These are phyloP conservation scores for Amphicarpaea edgeworthii DNA, from an alignment of 306 rosid species.

Conservation along the genomic window DNA sequence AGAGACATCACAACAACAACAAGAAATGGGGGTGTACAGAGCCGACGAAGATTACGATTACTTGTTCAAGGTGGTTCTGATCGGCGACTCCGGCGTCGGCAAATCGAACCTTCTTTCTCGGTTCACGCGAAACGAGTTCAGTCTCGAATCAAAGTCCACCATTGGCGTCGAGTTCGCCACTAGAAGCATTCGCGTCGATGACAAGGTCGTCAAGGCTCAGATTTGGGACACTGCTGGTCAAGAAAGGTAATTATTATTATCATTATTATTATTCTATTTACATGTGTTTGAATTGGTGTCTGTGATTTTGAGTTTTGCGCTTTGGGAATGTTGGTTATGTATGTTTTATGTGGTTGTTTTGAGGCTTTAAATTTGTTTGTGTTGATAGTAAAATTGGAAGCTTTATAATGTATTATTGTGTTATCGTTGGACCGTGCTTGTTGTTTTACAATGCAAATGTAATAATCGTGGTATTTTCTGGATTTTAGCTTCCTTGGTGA, in stretches of 20 bases:
- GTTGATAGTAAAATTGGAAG: neutral
- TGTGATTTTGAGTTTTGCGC: constrained; percentile 11
- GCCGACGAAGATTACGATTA: constrained; percentile 91
- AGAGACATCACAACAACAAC: constrained; percentile 1
- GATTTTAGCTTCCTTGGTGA: constrained; percentile 4
- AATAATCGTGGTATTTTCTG: neutral
- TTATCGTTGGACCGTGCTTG: constrained; percentile 1
- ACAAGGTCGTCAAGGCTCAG: constrained; percentile 91
- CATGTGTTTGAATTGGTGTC: neutral
- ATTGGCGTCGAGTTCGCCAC: constrained; percentile 93
- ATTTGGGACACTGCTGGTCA: constrained; percentile 98
- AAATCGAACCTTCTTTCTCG: constrained; percentile 83
- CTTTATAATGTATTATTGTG: neutral
- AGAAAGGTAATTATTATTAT: constrained; percentile 60
- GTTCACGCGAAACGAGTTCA: constrained; percentile 79
- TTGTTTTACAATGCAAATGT: neutral
- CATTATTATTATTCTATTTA: neutral
- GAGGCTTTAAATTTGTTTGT: neutral
- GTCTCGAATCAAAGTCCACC: constrained; percentile 87
- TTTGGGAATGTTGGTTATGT: neutral
- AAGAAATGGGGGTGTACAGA: constrained; percentile 73
- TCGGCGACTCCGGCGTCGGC: constrained; percentile 88
- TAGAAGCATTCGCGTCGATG: constrained; percentile 81
- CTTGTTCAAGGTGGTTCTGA: constrained; percentile 84
- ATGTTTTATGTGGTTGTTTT: constrained; percentile 21